Evolutionary conservation across 1,284 basidiomycete genomes (phyloP).

Genomic region (Cryptococcus sp.): DNA sequence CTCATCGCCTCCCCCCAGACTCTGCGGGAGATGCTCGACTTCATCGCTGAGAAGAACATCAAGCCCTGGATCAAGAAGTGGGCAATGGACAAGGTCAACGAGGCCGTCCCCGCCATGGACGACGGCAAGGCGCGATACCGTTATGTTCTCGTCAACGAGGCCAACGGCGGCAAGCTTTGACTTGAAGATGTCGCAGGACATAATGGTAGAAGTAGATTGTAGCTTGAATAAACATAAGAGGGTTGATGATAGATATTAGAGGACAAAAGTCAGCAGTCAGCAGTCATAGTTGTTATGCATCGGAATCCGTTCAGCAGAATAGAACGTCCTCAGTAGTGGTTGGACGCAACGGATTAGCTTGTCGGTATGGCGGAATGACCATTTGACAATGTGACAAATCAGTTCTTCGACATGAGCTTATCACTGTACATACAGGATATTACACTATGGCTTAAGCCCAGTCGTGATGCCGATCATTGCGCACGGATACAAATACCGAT

Average conservation of each 20-base stretch:
- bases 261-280: too few relatives aligned
- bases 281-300: too few relatives aligned
- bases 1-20: slow-evolving; percentile 52
- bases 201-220: not conserved
- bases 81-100: slow-evolving; percentile 55
- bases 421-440: too few relatives aligned
- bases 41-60: slow-evolving; percentile 48
- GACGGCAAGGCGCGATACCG: slow-evolving; percentile 55
- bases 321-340: too few relatives aligned
- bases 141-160: slow-evolving; percentile 55
- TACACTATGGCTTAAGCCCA: not conserved
- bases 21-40: slow-evolving; percentile 51
- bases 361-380: too few relatives aligned
- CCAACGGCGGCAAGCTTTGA: slow-evolving; percentile 42
- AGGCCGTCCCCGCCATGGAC: slow-evolving; percentile 55
- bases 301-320: too few relatives aligned
- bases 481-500: slow-evolving; percentile 69
- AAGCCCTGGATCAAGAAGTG: slow-evolving; percentile 54
- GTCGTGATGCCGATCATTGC: slow-evolving; percentile 11
- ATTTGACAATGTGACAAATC: too few relatives aligned
- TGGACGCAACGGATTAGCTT: too few relatives aligned
- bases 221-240: not conserved
- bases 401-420: too few relatives aligned
- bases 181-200: not conserved
- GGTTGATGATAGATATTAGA: too few relatives aligned